Evolutionary conservation across 345 rosid species (phyloP), one percentile per base, ranked within the genome.

Genomic region (Hevea brasiliensis): DNA sequence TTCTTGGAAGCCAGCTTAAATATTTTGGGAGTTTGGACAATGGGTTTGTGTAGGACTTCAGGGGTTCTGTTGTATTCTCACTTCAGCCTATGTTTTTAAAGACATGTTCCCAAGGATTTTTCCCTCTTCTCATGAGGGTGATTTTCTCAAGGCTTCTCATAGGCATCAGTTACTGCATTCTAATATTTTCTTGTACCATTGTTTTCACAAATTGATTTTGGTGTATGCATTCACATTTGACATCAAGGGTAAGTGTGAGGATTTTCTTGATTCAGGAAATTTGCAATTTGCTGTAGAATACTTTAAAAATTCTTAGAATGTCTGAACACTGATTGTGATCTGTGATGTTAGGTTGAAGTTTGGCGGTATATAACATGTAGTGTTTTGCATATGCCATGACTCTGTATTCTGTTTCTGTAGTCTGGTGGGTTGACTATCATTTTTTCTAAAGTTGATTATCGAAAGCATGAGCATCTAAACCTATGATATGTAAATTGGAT

Each of bases 251-350:
- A 20, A 14, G 37, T 29, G 67, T n/a, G 15, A n/a, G 9, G 10
- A 7, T 62, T 40, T 62, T 40, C 48, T 62, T 62, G 12, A n/a
- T 61, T 61, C 65, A 27, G 40, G 40, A 61, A 61, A 32, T 61
- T 6, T 35, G 45, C 35, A 13, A 32, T 61, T 3, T n/a, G n/a
- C n/a, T n/a, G n/a, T n/a, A n/a, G 24, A 61, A 37, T 8, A 17
- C 9, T 2, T 44, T 20, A 61, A 20, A 32, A 63, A n/a, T 40
- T 26, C 17, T 65, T 21, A 24, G 56, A 65, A 27, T 45, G 37
- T 13, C 35, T 47, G 56, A 47, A 24, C 56, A 0, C 69, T 12
- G 21, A 57, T 57, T 15, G 6, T 57, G 11, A 13, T 13, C 24
- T 60, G 14, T 18, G 23, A 26, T 7, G 40, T 35, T 61, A n/a